These are phyloP conservation scores for Domatiomyces catenatus DNA, from an alignment of 2,329 filamentous ascomycete genomes.

Conservation along the genomic window DNA sequence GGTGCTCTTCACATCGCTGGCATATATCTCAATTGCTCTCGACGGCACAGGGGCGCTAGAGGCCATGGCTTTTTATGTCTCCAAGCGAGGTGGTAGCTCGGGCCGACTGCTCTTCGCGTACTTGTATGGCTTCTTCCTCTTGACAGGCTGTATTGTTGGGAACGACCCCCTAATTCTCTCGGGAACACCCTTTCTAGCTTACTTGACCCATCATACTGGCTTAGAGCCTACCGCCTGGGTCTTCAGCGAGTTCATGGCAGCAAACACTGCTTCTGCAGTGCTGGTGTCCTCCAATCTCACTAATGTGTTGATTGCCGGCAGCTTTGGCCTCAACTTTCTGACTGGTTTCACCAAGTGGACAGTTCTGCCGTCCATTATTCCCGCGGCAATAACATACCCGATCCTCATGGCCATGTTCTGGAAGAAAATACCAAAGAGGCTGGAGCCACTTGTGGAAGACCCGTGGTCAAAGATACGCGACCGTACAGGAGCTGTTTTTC, in stretches of 20 bases:
- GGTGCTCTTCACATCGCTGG: slow-evolving; percentile 17
- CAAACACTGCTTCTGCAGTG: slow-evolving; percentile 54
- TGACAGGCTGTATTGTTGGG: slow-evolving; percentile 15
- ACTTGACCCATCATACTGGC: slow-evolving; percentile 14
- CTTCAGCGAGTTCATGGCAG: slow-evolving; percentile 18
- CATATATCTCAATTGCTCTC: slow-evolving; percentile 17
- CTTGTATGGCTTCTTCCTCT: slow-evolving; percentile 15
- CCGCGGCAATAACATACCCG: slow-evolving; percentile 14
- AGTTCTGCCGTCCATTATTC: slow-evolving; percentile 15
- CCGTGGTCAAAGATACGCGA: slow-evolving; percentile 17
- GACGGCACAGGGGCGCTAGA: slow-evolving; percentile 17
- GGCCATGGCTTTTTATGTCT: slow-evolving; percentile 15
- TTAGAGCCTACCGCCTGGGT: slow-evolving; percentile 15
- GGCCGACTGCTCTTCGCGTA: slow-evolving; percentile 15
- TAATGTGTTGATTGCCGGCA: slow-evolving; percentile 16
- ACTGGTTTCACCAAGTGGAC: slow-evolving; percentile 18
- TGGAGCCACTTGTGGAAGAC: slow-evolving; percentile 13
- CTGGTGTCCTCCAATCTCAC: slow-evolving; percentile 66
- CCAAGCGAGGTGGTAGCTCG: slow-evolving; percentile 15
- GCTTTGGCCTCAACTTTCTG: slow-evolving; percentile 16
- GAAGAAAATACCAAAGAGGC: slow-evolving; percentile 14
- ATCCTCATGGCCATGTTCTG: slow-evolving; percentile 18
- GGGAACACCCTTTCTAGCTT: slow-evolving; percentile 17
- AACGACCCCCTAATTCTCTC: slow-evolving; percentile 17
- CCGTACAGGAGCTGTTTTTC: slow-evolving; percentile 11